Percentiles rank a stretch among this genome's conserved stretches.
These are phyloP conservation scores for Friedmanniomyces simplex DNA, from an alignment of 495 filamentous ascomycete genomes.

Conservation along the genomic window DNA sequence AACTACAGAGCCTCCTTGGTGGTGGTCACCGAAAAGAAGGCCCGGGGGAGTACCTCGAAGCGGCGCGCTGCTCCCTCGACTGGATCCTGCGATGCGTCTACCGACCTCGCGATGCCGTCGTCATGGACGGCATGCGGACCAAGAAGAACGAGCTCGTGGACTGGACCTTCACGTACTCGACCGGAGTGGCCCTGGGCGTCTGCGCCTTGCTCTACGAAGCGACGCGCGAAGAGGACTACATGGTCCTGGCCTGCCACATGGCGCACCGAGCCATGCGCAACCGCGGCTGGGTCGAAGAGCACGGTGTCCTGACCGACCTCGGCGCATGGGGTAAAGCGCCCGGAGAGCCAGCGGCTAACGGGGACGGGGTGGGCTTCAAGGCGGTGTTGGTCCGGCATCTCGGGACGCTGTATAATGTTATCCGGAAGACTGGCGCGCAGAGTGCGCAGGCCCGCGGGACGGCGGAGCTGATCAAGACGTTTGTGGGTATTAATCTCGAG, in stretches of 20 bases:
- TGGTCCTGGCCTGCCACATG: constrained; percentile 19
- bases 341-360: constrained; percentile 8
- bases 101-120: constrained; percentile 8
- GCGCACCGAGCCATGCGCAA: constrained; percentile 13
- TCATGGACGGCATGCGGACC: constrained; percentile 9
- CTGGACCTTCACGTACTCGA: constrained; percentile 21
- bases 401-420: constrained; percentile 10
- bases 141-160: constrained; percentile 3
- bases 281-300: constrained; percentile 12
- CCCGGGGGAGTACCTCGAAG: constrained; percentile 2
- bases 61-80: constrained; percentile 11
- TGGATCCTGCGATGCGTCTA: constrained; percentile 22
- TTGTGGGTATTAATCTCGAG: constrained; percentile 14
- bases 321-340: constrained; percentile 9
- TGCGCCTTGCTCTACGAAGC: constrained; percentile 13
- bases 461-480: constrained; percentile 5
- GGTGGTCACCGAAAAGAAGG: background rate
- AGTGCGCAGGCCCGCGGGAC: background rate
- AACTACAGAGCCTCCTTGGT: background rate
- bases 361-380: constrained; percentile 18
- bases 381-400: constrained; percentile 15
- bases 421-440: background rate
- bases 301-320: constrained; percentile 16
- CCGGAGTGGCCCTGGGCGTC: constrained; percentile 12
- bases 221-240: constrained; percentile 12